Evolutionary conservation across 139 green algal genomes (phyloP), one percentile per base, ranked within the genome.

Genomic region (Volvox africanus): DNA sequence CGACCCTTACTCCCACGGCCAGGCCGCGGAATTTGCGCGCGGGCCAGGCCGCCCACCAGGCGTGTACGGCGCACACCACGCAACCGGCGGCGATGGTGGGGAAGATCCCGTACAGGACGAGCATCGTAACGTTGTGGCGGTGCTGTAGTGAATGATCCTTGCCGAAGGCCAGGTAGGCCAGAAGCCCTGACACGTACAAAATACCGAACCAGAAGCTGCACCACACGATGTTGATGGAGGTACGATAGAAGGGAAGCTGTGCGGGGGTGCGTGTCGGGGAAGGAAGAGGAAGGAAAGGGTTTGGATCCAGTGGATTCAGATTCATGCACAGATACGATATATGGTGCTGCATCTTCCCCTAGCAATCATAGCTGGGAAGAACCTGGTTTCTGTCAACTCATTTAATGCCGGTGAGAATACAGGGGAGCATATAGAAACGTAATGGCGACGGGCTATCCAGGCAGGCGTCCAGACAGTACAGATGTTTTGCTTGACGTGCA

Each of bases 91-190:
- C 33, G 14, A 93, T 81, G n/a, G 88, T 82, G 1, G 91, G 91
- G 30, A 90, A 93, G 19, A 93, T 82, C 67, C 91, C 91, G 36
- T 93, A 89, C 79, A 93, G 86, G 26, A 93, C 86, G 11, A 76
- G 44, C 86, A 62, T 19, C 3, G 88, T 88, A 2, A 50, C 22
- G 11, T 62, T 44, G n/a, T 3, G 3, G 14, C n/a, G 18, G 37
- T 28, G 22, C 11, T 73, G n/a, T 22, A 32, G 62, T 11, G 79
- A 50, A 0, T 73, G 28, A 28, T 91, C 26, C 2, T 24, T 37
- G 61, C 2, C 65, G 36, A 83, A 92, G 13, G 36, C 67, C 0
- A 71, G 5, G 80, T 55, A 75, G 18, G 21, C 19, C 18, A 88
- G 50, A 0, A 92, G 36, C n/a, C 12, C 6, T 14, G 68, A 14